Base-by-base conservation (phyloP, 306 rosid species). In the Adenanthera pavonina region DNA sequence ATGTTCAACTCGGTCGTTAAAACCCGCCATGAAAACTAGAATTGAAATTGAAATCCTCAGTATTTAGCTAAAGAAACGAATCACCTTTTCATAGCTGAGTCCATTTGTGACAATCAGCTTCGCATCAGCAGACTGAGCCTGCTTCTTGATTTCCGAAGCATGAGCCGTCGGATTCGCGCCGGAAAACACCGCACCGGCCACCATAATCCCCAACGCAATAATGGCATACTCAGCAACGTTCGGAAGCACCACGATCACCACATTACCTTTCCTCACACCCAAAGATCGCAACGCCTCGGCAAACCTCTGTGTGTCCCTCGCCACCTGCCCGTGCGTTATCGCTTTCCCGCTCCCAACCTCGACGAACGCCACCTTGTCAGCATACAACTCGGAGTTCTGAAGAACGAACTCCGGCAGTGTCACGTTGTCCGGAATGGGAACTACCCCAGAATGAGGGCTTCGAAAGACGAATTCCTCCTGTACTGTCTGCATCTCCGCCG, bases 361-460 rank as follows among this genome's bases (percentile, higher is more conserved):
- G 85, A 95, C 97, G 49, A 95, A 92, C 13, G 99, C 99, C 43
- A 93, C 94, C 85, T 90, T 92, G 6, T 86, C 87, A 7, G 89
- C 91, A 15, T 88, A 95, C 1, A 75, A 10, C 69, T 95, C 94
- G 0, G 90, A 88, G 43, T 89, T 35, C 71, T 88, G 87, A 49
- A 93, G 98, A 84, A 95, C 97, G 20, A 90, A 95, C 74, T 95
- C 90, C 0, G 98, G 99, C 78, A 95, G 56, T 14, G 97, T 95
- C 48, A 90, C 79, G 17, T 93, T 62, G 15, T 89, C 90, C 0
- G 98, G 99, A 38, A 95, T 81, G 2, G 80, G 87, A n/a, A 93
- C 93, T 10, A 93, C 93, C 1, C 88, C 59, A 0, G 88, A 57
- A 47, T 65, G 64, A 67, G 86, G 89, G 89, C 98, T 93, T 5